Base-by-base conservation (phyloP, 768 basidiomycete species). In the Astraeus odoratus region DNA sequence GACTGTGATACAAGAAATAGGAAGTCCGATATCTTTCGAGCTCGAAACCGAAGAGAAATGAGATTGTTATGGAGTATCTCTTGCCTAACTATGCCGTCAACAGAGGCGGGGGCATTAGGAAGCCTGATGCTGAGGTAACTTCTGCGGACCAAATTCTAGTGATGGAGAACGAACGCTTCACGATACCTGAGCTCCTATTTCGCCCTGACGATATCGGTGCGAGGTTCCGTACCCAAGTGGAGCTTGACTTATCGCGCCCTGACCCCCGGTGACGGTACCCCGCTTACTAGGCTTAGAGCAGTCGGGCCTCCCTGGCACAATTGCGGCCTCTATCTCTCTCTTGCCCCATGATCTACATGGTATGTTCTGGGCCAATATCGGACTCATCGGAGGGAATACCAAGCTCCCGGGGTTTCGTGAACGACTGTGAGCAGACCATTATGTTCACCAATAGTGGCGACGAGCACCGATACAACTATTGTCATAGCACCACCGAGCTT, bases 301-400 rank as follows among this genome's bases (percentile, higher is more conserved):
- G 57, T 72, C 78, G 15, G 94, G 94, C 2, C 66, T 98, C 23
- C 71, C 89, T 27, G 76, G 74, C 44, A 80, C 83, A 9, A 78
- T 97, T 48, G 84, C 86, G 31, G 60, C 75, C 44, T 84, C 84
- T 46, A 91, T 98, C 57, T 71, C 76, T 0, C 65, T 76, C 24
- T 77, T 97, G 48, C 89, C 90, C 0, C 68, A 74, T 41, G 90
- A 94, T 55, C 55, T 94, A 20, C 88, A 83, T 53, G 93, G 90
- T 26, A 80, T 98, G 84, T 96, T 92, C 65, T 98, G 92, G 92
- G 80, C 81, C 26, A 90, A 97, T 62, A 92, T 98, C 49, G 87
- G 86, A 10, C 66, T 95, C 51, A 78, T 92, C 56, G 94, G 94
- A 39, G 94, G 94, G 12, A 85, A 77, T 62, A 78, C 80, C 13